Evolutionary conservation across 1,284 basidiomycete species (phyloP).

Genomic region (Ustilago shanxiensis): DNA sequence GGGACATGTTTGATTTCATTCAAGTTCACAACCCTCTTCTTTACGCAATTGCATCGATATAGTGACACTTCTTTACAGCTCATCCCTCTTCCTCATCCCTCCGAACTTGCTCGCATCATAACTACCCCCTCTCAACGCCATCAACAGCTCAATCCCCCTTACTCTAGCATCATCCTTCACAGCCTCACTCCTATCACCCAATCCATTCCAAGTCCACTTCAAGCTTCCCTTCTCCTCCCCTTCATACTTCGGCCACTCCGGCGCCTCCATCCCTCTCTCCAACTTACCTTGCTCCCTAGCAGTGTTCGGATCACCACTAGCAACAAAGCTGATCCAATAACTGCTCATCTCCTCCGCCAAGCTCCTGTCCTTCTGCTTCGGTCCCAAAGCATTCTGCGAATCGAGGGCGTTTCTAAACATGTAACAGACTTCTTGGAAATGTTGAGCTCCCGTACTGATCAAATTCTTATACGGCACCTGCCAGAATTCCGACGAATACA

Average conservation of each 20-base stretch:
- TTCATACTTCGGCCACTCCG: conserved; percentile 50
- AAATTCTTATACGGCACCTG: conserved; percentile 46
- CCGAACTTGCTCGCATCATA: conserved; percentile 16
- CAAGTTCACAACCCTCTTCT: neutral
- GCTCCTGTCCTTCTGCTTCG: conserved; percentile 30
- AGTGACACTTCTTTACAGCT: conserved; percentile 16
- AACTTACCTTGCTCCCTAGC: conserved; percentile 11
- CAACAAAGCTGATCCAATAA: conserved; percentile 60
- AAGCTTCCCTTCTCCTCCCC: conserved; percentile 6
- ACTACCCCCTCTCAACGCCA: conserved; percentile 18
- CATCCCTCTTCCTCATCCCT: conserved; percentile 22
- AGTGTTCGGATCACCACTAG: conserved; percentile 51
- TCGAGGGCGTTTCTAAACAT: conserved; percentile 55
- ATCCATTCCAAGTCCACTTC: conserved; percentile 22
- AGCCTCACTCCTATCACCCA: conserved; percentile 12
- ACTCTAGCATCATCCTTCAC: conserved; percentile 18
- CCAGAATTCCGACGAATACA: conserved; percentile 57
- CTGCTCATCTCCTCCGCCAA: conserved; percentile 55
- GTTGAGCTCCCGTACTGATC: conserved; percentile 41
- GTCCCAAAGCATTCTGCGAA: conserved; percentile 56
- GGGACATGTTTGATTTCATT: neutral
- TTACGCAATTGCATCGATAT: neutral
- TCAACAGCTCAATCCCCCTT: conserved; percentile 32
- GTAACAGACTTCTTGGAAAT: conserved; percentile 54
- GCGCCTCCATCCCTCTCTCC: neutral